A percentile compares a stretch with the other conserved stretches of the same genome.
Evolutionary conservation across 2,329 filamentous ascomycete species (phyloP).

Genomic region (Colletotrichum limetticola): DNA sequence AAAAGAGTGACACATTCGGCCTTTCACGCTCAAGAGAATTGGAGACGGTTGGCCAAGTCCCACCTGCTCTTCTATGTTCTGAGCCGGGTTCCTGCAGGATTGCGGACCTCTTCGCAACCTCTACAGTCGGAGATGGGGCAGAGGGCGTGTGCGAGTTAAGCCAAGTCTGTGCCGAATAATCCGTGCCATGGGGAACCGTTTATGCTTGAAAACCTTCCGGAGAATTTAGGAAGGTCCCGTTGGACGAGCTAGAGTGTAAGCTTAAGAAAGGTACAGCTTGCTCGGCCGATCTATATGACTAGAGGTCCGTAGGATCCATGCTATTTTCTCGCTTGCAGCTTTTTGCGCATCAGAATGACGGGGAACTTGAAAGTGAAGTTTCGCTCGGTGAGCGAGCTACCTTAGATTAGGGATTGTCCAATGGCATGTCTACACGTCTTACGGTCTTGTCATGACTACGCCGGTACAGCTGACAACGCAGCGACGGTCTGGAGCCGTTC

Average conservation of each 20-base stretch:
- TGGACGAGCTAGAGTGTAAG: not conserved
- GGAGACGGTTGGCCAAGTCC: not conserved
- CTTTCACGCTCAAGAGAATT: fast-evolving
- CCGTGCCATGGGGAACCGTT: not conserved
- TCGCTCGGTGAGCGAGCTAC: not conserved
- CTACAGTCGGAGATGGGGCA: not conserved
- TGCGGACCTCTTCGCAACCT: not conserved
- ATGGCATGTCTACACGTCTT: slow-evolving; percentile 22
- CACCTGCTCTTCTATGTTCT: not conserved
- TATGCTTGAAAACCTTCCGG: not conserved
- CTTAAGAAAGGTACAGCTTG: not conserved
- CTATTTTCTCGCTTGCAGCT: not conserved
- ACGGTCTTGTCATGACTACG: not conserved
- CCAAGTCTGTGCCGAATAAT: not conserved
- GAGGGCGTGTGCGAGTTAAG: not conserved
- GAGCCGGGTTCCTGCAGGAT: slow-evolving; percentile 20
- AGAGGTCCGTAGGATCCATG: not conserved
- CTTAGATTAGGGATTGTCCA: not conserved
- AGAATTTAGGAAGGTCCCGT: not conserved
- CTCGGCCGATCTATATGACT: not conserved
- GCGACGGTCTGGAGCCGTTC: not conserved
- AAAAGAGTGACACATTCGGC: not conserved
- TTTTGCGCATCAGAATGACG: not conserved
- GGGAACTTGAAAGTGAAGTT: not conserved
- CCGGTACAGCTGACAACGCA: not conserved